Evolutionary conservation across 2,329 filamentous ascomycete species (phyloP).

Genomic region (Pestalotiopsis sp.): DNA sequence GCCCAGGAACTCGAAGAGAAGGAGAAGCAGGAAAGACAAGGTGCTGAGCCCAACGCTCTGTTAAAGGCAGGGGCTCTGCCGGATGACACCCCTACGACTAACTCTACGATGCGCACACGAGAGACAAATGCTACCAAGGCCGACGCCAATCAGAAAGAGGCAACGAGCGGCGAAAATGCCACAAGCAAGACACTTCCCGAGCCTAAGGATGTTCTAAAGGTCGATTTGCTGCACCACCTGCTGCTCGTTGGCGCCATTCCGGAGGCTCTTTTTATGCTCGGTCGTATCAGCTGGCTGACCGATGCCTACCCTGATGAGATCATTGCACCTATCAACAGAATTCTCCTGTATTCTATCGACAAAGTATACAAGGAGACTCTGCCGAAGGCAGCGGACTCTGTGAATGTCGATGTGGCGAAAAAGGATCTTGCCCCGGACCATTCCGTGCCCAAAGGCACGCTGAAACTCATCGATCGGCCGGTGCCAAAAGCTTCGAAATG

Average conservation of each 20-base stretch:
- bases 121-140: conserved; percentile 53
- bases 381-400: conserved; percentile 34
- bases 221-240: conserved; percentile 79
- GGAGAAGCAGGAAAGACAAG: conserved; percentile 71
- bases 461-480: conserved; percentile 62
- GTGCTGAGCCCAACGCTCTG: conserved; percentile 79
- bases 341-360: conserved; percentile 79
- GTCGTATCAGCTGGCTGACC: conserved; percentile 89
- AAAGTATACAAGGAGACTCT: conserved; percentile 64
- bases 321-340: conserved; percentile 76
- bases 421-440: conserved; percentile 61
- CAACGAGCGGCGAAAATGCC: conserved; percentile 43
- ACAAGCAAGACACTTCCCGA: conserved; percentile 63
- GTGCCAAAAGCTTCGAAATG: conserved; percentile 76
- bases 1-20: conserved; percentile 78
- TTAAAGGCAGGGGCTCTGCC: conserved; percentile 84
- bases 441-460: conserved; percentile 69
- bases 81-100: conserved; percentile 70
- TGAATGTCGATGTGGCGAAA: conserved; percentile 30
- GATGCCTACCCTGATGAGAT: conserved; percentile 83
- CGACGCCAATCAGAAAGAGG: conserved; percentile 54
- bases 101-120: conserved; percentile 47
- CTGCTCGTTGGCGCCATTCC: conserved; percentile 91
- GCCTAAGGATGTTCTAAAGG: conserved; percentile 81
- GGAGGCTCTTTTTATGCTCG: conserved; percentile 89